Evolutionary conservation across 345 rosid species (phyloP), one percentile per base, ranked within the genome.

Genomic region (Raphanus sativus): DNA sequence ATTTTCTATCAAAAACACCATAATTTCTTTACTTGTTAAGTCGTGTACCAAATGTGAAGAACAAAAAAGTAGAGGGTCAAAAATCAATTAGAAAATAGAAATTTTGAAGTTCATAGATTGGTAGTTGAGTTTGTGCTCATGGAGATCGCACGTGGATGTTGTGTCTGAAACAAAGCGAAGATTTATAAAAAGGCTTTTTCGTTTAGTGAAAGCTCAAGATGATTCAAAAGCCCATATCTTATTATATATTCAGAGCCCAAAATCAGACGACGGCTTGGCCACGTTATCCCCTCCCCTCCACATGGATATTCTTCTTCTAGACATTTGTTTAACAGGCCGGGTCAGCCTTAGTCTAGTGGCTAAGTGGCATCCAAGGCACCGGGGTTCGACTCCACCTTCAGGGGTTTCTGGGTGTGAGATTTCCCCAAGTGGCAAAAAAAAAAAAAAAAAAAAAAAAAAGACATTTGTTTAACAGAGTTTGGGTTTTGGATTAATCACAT

Each of bases 121-220:
- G 81, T 48, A 70, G 81, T 8, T 78, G 77, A 73, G 77, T 67
- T 33, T 72, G 32, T 24, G 73, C 38, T 55, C 9, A 42, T 71
- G 17, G 29, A 34, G 13, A 45, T 34, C 59, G 65, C 81, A 78
- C 81, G 81, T 78, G 73, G 4, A 78, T 73, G 60, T 52, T 67
- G 65, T 78, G 77, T 1, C 28, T 8, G 8, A 73, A 66, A 21
- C 64, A 50, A 12, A 4, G 26, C 7, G 45, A 45, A 61, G 69
- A 61, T 34, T 17, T 13, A 77, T 28, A 40, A 55, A 36, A 56
- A 64, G 76, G 80, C 71, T 54, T 63, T 63, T 24, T 52, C 55
- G 32, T 13, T 10, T 30, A 6, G 1, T 30, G 7, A 2, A 54
- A 77, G 71, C 76, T 72, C 81, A 71, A 65, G 0, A 12, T 11